A percentile compares a stretch with the other conserved stretches of the same genome.
Evolutionary conservation across 1,284 basidiomycete genomes (phyloP).

Genomic region (Takashimella tepidaria): DNA sequence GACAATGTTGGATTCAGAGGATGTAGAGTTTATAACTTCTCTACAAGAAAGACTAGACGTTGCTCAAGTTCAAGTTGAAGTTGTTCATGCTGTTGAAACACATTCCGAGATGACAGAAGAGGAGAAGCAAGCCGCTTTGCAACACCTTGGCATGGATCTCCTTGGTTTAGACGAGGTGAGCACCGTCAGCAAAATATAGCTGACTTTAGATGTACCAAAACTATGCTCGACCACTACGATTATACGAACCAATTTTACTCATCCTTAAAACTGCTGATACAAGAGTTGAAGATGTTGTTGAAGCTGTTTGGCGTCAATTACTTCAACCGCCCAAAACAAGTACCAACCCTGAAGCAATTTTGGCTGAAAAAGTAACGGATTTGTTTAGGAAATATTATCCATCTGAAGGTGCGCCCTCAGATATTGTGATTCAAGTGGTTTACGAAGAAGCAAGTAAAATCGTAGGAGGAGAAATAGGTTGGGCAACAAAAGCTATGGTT

Average conservation of each 20-base stretch:
- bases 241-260: constrained; percentile 78
- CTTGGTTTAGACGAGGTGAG: constrained; percentile 52
- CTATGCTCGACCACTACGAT: constrained; percentile 80
- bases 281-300: constrained; percentile 72
- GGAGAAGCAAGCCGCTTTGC: constrained; percentile 58
- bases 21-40: constrained; percentile 86
- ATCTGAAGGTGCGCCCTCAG: constrained; percentile 59
- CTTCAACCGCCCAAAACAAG: constrained; percentile 45
- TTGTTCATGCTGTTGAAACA: constrained; percentile 50
- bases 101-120: constrained; percentile 45
- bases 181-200: background rate
- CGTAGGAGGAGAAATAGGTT: constrained; percentile 27
- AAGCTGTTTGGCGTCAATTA: constrained; percentile 82
- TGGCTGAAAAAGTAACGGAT: constrained; percentile 54
- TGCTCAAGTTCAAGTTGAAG: constrained; percentile 89
- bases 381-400: constrained; percentile 81
- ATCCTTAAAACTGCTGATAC: constrained; percentile 93
- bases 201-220: constrained; percentile 69
- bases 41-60: constrained; percentile 96
- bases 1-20: constrained; percentile 64
- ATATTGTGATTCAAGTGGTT: constrained; percentile 38
- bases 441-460: constrained; percentile 14
- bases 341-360: constrained; percentile 15
- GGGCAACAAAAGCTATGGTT: constrained; percentile 33
- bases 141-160: constrained; percentile 53